Conservation (phyloP, 163 green algal species). For the Chlamydomonas reinhardtii region DNA sequence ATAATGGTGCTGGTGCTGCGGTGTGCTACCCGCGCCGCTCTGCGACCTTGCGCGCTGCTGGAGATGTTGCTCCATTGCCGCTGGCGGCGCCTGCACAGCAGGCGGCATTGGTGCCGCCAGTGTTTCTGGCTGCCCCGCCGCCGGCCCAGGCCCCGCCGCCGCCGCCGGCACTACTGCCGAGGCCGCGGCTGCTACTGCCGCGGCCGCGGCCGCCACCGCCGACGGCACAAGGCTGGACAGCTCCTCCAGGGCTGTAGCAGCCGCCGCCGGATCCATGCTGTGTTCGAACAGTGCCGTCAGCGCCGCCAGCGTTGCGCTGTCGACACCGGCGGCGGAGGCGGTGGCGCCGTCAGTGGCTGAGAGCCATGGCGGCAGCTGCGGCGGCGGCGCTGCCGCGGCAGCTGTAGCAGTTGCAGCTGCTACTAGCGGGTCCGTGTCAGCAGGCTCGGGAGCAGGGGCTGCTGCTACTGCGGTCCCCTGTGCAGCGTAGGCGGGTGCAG, state of each 20-base stretch:
- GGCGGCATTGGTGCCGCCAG: not conserved
- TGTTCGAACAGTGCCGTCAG: slow-evolving; percentile 5
- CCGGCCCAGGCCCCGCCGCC: not conserved
- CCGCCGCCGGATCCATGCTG: not conserved
- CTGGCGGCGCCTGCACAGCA: not conserved
- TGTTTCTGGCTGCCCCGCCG: no score
- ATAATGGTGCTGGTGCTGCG: not conserved
- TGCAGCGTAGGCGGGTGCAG: no score
- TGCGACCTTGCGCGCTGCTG: not conserved
- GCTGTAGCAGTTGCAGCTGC: not conserved
- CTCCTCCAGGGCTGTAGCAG: slow-evolving; percentile 12
- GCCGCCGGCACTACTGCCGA: not conserved
- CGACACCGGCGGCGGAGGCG: not conserved
- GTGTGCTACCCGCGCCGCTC: slow-evolving; percentile 11
- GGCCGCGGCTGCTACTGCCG: not conserved
- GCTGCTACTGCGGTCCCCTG: no score
- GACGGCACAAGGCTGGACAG: not conserved
- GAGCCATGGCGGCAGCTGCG: not conserved
- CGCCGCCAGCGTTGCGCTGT: not conserved
- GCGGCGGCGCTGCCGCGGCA: not conserved
- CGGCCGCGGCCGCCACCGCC: not conserved
- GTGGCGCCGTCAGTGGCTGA: not conserved
- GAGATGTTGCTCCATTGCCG: not conserved
- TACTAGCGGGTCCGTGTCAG: not conserved
- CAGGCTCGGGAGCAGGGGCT: not conserved